Evolutionary conservation across 2,329 filamentous ascomycete genomes (phyloP).

Genomic region (Cercospora berteroae): DNA sequence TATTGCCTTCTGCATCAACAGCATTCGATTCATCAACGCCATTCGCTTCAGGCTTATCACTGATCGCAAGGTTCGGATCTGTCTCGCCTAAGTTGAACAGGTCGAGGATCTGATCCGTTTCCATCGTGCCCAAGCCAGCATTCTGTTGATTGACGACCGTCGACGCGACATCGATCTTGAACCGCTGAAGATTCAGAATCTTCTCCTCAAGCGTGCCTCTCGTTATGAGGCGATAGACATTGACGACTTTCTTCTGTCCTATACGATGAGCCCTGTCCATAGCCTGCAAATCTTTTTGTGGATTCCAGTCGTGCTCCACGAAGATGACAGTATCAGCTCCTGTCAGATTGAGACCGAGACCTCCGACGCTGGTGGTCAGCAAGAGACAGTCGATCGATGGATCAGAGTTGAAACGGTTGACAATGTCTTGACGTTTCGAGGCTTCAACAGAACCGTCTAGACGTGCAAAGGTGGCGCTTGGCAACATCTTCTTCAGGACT

Average conservation of each 20-base stretch:
- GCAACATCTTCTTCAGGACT: conserved; percentile 85
- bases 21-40: conserved; percentile 78
- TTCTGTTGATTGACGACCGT: conserved; percentile 99
- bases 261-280: conserved; percentile 99
- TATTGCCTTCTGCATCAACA: conserved; percentile 75
- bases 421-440: conserved; percentile 90
- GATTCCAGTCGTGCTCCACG: conserved; percentile 99
- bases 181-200: conserved; percentile 91
- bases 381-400: conserved; percentile 93
- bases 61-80: conserved; percentile 40
- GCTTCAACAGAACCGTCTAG: conserved; percentile 92
- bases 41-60: conserved; percentile 40
- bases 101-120: conserved; percentile 96
- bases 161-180: conserved; percentile 98
- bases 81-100: conserved; percentile 89
- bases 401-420: conserved; percentile 98
- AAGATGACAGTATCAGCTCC: conserved; percentile 99
- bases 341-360: conserved; percentile 89
- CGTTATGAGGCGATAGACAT: conserved; percentile 95
- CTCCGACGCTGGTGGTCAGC: conserved; percentile 91
- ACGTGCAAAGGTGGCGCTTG: conserved; percentile 88
- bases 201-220: conserved; percentile 96
- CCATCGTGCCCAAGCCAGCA: conserved; percentile 90
- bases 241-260: conserved; percentile 99
- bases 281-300: conserved; percentile 95